phyloP scores from a whole-genome alignment of 345 rosid genomes.

The Syzygium oleosum region DNA sequence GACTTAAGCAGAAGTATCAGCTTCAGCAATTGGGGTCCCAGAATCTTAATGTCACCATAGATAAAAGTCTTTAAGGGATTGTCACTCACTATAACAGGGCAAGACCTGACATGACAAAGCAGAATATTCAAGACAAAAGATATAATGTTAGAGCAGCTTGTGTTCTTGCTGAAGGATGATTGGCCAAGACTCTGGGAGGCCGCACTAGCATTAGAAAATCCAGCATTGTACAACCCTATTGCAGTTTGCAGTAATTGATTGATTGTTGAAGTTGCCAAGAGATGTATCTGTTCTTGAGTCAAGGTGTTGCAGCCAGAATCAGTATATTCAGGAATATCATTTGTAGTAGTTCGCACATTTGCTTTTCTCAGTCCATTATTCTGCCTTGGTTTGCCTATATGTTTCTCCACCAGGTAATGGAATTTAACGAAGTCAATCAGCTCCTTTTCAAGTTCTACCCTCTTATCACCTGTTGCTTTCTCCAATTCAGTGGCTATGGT shows the following conservation, averaged over 20 bases:
- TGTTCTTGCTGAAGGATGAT: slow-evolving; percentile 27
- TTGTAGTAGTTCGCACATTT: slow-evolving; percentile 21
- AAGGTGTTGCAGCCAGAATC: slow-evolving; percentile 22
- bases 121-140: slow-evolving; percentile 47
- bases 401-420: slow-evolving; percentile 38
- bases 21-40: slow-evolving; percentile 63
- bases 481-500: slow-evolving; percentile 43
- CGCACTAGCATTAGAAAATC: slow-evolving; percentile 13
- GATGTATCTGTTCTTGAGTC: slow-evolving; percentile 32
- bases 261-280: slow-evolving; percentile 68
- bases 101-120: slow-evolving; percentile 46
- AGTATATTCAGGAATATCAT: slow-evolving; percentile 13
- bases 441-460: slow-evolving; percentile 50
- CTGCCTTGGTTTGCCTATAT: slow-evolving; percentile 27
- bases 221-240: slow-evolving; percentile 20
- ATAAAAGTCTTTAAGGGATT: slow-evolving; percentile 46
- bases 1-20: slow-evolving; percentile 42
- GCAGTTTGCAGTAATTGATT: slow-evolving; percentile 39
- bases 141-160: slow-evolving; percentile 24
- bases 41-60: slow-evolving; percentile 48
- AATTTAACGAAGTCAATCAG: slow-evolving; percentile 39
- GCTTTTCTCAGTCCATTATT: slow-evolving; percentile 34
- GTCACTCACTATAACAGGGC: slow-evolving; percentile 30
- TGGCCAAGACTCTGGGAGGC: slow-evolving; percentile 48
- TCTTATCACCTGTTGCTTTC: slow-evolving; percentile 39